Evolutionary conservation across 305 asterid genomes (phyloP), one percentile per base, ranked within the genome.

Genomic region (Euphrasia arctica): DNA sequence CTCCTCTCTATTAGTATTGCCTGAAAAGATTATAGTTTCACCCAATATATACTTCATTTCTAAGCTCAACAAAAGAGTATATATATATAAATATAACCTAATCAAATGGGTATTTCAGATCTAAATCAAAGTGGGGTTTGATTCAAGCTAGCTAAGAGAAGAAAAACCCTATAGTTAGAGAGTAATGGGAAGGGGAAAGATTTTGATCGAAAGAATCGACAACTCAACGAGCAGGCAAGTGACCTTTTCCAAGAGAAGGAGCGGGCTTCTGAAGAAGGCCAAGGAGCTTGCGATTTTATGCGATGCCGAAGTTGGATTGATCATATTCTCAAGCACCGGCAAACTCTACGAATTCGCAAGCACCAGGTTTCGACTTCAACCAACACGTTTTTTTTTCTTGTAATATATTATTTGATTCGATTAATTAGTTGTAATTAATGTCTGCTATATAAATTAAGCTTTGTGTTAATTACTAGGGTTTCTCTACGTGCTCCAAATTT

Each of bases 261-360:
- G 79, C 62, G 95, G 95, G 7, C 69, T 88, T 64, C 34, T 85
- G 71, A 85, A 85, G 86, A 88, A 85, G 72, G 91, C 89, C 0
- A 85, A 82, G 68, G 96, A 85, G 61, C 84, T 88, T 14, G 83
- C 94, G 15, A 85, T 85, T 73, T 83, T 88, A n/a, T 88, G 96
- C 15, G 96, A 88, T 83, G 96, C 96, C 4, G 72, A 88, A 77
- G 85, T 88, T 79, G 96, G 96, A 66, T 75, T 88, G 0, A 54
- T 85, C 54, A 76, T 88, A 31, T 88, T 85, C 73, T 88, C 94
- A 0, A 85, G 89, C 80, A 85, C 90, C 3, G 79, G 71, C 1
- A 88, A 82, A 67, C 78, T 80, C 52, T 82, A 80, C 72, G 89
- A 88, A 64, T 85, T 63, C 67, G 72, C 94, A 52, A 82, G 65